Base-by-base conservation (phyloP, 768 basidiomycete species). In the Suillus brevipes region DNA sequence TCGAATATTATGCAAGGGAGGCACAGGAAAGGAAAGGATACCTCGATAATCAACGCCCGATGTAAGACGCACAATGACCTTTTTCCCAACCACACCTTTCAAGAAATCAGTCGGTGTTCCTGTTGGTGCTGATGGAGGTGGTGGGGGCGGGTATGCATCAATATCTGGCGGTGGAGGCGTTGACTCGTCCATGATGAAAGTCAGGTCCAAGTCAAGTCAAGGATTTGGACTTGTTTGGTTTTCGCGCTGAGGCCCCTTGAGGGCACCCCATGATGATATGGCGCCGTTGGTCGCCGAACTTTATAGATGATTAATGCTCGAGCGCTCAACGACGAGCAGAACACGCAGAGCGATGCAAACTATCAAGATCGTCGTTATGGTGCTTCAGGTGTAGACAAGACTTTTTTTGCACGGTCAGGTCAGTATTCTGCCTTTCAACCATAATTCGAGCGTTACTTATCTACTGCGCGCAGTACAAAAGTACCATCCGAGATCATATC, bases 81-180 rank as follows among this genome's bases (percentile, higher is more conserved):
- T 85, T 77, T 97, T 97, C n/a, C 97, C 97, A 9, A 98, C 95
- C 25, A 98, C 95, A 38, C 92, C 94, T 78, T 97, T 96, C 65
- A 98, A 76, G 71, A 97, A 98, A 68, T 95, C 94, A 0, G 94
- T 94, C 0, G 94, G 95, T 7, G 94, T 95, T 3, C 95, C 95
- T 9, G 88, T 83, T 28, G 82, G 74, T 1, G 78, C 69, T 6
- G 76, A 65, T 8, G 85, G 83, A 0, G 83, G 83, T 14, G 81
- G 80, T 7, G 84, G 84, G 3, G 87, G 85, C 1, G 83, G 72
- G 1, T 68, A 71, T 4, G 73, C 57, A 0, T 78, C 77, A 53
- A 75, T 73, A 43, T 82, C 78, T 50, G 81, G 80, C 1, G 81
- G 75, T 38, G 82, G 74, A 69, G 75, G 74, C n/a, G 72, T 74